phyloP scores from a whole-genome alignment of 2,329 filamentous ascomycete genomes.

The Lachnellula suecica region DNA sequence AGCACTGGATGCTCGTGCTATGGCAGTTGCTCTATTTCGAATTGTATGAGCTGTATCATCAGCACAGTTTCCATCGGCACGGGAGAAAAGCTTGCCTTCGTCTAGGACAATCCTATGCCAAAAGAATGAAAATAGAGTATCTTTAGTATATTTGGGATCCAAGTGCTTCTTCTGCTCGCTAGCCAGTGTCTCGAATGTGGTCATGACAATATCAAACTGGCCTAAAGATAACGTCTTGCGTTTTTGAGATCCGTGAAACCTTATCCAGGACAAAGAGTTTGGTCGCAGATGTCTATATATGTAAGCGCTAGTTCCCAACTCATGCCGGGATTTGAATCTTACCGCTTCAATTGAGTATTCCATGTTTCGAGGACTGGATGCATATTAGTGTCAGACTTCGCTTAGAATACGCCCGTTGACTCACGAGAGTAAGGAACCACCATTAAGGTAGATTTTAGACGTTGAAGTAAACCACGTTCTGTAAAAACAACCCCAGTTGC shows the following conservation, averaged over 20 bases:
- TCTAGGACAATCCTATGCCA: slow-evolving; percentile 45
- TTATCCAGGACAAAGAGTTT: slow-evolving; percentile 28
- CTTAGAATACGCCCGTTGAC: slow-evolving; percentile 16
- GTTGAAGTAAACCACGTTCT: background rate
- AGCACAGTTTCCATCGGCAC: background rate
- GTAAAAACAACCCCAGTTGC: slow-evolving; percentile 1
- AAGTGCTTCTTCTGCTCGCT: slow-evolving; percentile 16
- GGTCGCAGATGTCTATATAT: slow-evolving; percentile 33
- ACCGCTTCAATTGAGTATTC: slow-evolving; percentile 28
- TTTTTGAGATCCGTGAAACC: slow-evolving; percentile 38
- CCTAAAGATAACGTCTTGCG: slow-evolving; percentile 29
- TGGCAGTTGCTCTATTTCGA: slow-evolving; percentile 20
- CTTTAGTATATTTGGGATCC: slow-evolving; percentile 31
- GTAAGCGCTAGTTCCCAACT: too few species aligned
- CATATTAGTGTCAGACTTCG: background rate
- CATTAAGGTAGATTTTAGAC: slow-evolving; percentile 41
- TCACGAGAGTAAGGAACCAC: slow-evolving; percentile 42
- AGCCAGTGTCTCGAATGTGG: slow-evolving; percentile 46
- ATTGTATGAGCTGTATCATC: slow-evolving; percentile 12
- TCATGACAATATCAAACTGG: slow-evolving; percentile 42
- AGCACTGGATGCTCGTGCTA: slow-evolving; percentile 38
- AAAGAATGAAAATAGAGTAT: slow-evolving; percentile 34
- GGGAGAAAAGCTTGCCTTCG: slow-evolving; percentile 38
- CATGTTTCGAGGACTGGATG: slow-evolving; percentile 39
- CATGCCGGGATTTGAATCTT: too few species aligned